Base-by-base conservation (phyloP, 805 yeast species). In the Candida pseudofarinosa region DNA sequence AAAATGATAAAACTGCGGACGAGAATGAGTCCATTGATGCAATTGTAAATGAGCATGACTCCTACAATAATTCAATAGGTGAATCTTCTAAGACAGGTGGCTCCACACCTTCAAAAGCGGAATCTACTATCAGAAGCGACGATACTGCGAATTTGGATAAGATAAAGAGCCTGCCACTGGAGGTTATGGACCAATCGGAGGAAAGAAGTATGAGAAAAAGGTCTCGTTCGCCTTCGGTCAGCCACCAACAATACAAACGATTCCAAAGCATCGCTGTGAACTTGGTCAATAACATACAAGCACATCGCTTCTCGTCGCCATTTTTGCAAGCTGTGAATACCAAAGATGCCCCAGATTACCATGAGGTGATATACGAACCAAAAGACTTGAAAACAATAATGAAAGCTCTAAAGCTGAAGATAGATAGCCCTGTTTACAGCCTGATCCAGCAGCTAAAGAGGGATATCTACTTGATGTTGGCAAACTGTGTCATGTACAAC, bases 401-500 rank as follows among this genome's bases (percentile, higher is more conserved):
- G 46, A 71, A 72, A 36, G 73, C 69, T 50, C 73, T 86, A 20
- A 80, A 80, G 47, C 62, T 51, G 55, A 71, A 68, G 41, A 47
- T 49, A 1, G 60, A 56, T 10, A 55, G 58, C 5, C 65, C 70
- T 1, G 56, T 50, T 18, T 79, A 79, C 39, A 82, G 81, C 0
- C 70, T 74, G 42, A 74, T 86, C 34, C 69, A 73, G 30, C 80
- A 82, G 44, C 65, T 87, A 17, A 88, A 86, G 50, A 67, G 84
- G 39, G 87, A 83, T 47, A 68, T 87, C 35, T 73, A 82, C 66
- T 67, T 82, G 45, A 85, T 87, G 93, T 85, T 83, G 63, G 84
- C 91, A 40, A 87, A 87, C 59, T 87, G 91, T 14, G 75, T 86
- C 14, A 87, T 87, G 93, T 87, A 81, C 63, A 86, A 87, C 59